Evolutionary conservation across 1,284 basidiomycete species (phyloP), one percentile per base, ranked within the genome.

Genomic region (Violaceomyces palustris): DNA sequence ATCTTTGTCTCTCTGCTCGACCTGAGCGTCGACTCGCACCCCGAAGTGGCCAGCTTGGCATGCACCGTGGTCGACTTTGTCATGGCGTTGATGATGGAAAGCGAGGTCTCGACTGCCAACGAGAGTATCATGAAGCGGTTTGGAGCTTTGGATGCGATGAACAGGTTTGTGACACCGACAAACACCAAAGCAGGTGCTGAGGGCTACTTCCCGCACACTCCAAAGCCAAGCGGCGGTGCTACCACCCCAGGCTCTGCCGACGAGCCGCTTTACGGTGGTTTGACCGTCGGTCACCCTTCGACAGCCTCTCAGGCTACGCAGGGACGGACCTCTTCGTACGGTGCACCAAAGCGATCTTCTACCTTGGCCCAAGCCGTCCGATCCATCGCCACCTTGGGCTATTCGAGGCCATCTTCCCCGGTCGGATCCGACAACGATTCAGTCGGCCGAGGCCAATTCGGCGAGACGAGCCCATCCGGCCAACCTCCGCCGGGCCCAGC

Each of bases 41-140:
- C 86, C 36, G 92, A 97, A 70, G 90, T 98, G 4, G 86, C 89
- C 0, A 83, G 86, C 6, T 82, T 88, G 67, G 91, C 92, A 0
- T 85, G 87, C 67, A 93, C 88, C 0, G 84, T 96, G 17, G 81
- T 92, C 34, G 93, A 98, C 75, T 94, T 92, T 68, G 81, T 96
- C 63, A 83, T 88, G 74, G 90, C 90, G 0, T 79, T 92, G 10
- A 80, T 98, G 12, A 77, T 96, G 18, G 87, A 90, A 60, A 90
- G 87, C 12, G 85, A 89, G 0, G 90, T 97, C 67, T 82, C 83
- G 11, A 41, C 47, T 6, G 57, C 54, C 3, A 50, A 39, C 6
- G 57, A 54, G 41, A 60, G 48, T 29, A 37, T 47, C 8, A 36
- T 54, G 38, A 41, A 45, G 26, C 52, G 52, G 10, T 33, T 59